Base-by-base conservation (phyloP, 768 basidiomycete species). In the Termitomyces sp. region DNA sequence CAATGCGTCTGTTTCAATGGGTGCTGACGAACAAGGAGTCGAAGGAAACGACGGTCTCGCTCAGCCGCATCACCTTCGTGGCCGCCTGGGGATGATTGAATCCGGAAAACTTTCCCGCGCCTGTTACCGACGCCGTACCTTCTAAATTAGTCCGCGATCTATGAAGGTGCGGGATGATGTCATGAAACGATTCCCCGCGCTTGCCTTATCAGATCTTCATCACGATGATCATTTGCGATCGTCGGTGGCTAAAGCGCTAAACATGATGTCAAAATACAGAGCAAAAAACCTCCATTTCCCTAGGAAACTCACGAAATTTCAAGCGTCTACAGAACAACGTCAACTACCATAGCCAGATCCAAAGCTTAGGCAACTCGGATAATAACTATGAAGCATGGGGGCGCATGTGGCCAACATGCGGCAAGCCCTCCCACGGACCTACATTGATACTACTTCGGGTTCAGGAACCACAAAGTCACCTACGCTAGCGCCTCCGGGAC, bases 331-430 rank as follows among this genome's bases (percentile, higher is more conserved):
- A 16, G 32, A 37, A 49, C 17, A 37, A 35, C 23, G 23, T 17
- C 35, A 50, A 25, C 5, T n/a, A 17, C 6, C 42, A n/a, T 8
- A 16, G n/a, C n/a, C n/a, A n/a, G n/a, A n/a, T n/a, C 52, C 30
- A 23, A 44, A 30, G 10, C 5, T 21, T 5, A 23, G 9, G 21
- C 34, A 16, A 14, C 12, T 35, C 34, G 34, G 10, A 40, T 12
- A 19, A 52, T 37, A 17, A 46, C 11, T 40, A 25, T 32, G 45
- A 37, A 28, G 35, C 21, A 14, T 51, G 56, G 28, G 17, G 48
- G 49, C 50, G 50, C 55, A 52, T 56, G 55, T 52, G 56, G 35
- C 32, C 44, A 32, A 45, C 56, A 45, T 16, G 56, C 52, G 43
- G 56, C 51, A 52, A 14, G 25, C 19, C 45, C 39, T 42, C 40